Base-by-base conservation (phyloP, 345 rosid genomes). In the Kernera saxatilis region DNA sequence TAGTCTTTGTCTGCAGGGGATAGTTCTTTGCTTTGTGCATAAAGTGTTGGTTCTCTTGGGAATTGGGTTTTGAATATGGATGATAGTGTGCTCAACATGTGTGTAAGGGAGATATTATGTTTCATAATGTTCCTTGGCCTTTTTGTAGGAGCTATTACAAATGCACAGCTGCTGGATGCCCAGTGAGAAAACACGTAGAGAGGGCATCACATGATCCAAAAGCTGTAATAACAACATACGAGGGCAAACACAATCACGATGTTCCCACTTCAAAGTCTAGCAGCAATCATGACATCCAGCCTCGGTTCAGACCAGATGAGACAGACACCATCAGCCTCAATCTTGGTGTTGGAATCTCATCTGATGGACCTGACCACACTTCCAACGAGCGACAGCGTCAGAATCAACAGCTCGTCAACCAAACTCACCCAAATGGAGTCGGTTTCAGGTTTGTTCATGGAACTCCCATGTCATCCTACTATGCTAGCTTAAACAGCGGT, bases 161-260 rank as follows among this genome's bases (percentile, higher is more conserved):
- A 83, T 94, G 99, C 85, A 94, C 99, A 55, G 83, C 89, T 79
- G 85, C 83, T 15, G 91, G 93, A 67, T 94, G 99, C 65, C 91
- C 97, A 21, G 99, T 91, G 64, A 85, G 99, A 78, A 94, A 94
- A 80, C 99, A 91, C 12, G 97, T 94, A 76, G 99, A 94, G 85
- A 87, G 99, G 76, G 99, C 99, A 76, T 92, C 98, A 17, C 98
- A 95, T 72, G 99, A 94, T 74, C 97, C 87, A 5, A 95, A 95
- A 79, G 99, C 99, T 21, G 98, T 95, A 35, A 92, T 95, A 71
- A 95, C 99, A 72, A 90, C 99, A 56, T 95, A 95, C 29, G 99
- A 95, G 79, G 99, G 99, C 48, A 95, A 92, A 69, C 99, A 95
- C 84, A 88, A 88, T 67, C 99, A 94, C 37, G 96, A 89, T 63